Evolutionary conservation across 805 yeast genomes (phyloP).

Genomic region (Nakazawaea pomicola): DNA sequence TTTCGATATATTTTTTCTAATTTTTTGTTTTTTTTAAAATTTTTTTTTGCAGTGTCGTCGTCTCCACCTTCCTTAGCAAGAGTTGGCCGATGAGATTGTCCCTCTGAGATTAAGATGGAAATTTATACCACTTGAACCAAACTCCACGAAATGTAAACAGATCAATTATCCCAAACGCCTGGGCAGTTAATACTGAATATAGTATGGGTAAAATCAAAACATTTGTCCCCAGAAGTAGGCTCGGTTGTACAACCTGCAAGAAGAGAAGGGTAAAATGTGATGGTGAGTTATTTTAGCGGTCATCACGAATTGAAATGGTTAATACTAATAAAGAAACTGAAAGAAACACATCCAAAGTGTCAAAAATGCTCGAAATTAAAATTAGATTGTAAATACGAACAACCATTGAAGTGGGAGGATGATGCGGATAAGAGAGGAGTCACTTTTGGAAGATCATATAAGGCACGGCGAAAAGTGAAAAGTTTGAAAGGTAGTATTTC

Average conservation of each 20-base stretch:
- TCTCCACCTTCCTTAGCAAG: too few species aligned
- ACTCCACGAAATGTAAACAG: too few species aligned
- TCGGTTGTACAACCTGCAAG: constrained; percentile 47
- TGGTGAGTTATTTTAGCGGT: constrained; percentile 14
- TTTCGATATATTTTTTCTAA: too few species aligned
- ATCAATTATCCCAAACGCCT: too few species aligned
- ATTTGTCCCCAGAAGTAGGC: constrained; percentile 24
- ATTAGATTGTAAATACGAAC: constrained; percentile 18
- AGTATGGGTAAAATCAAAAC: constrained; percentile 7
- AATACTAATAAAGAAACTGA: too few species aligned
- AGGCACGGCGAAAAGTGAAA: constrained; percentile 17
- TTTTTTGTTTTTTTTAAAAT: too few species aligned
- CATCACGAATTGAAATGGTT: too few species aligned
- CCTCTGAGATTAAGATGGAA: too few species aligned
- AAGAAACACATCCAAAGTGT: constrained; percentile 29
- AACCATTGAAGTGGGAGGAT: constrained; percentile 29
- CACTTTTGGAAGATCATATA: constrained; percentile 31
- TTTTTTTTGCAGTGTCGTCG: too few species aligned
- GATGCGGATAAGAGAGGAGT: constrained; percentile 30
- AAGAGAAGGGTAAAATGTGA: constrained; percentile 45
- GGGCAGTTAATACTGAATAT: neutral
- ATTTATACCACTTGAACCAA: too few species aligned
- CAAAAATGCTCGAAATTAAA: constrained; percentile 23
- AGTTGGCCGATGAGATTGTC: too few species aligned
- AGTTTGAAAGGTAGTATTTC: neutral